These are phyloP conservation scores for Colletotrichum sp. DNA, from an alignment of 2,329 filamentous ascomycete species.

Conservation along the genomic window DNA sequence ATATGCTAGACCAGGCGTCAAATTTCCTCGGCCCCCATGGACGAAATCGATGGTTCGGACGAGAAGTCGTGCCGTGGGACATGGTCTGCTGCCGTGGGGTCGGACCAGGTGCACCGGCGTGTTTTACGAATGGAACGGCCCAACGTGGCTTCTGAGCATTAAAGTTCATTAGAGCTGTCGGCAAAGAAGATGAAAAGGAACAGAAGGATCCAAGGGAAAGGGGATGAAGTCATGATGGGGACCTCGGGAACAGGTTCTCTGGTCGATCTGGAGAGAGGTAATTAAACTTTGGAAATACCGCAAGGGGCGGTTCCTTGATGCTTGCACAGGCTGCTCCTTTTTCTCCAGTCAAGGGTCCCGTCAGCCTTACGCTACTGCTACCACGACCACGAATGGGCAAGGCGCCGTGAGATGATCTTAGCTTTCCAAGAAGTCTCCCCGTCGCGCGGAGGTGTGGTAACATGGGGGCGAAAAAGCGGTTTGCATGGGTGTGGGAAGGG, in stretches of 20 bases:
- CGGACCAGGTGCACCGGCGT: not conserved
- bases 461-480: constrained; percentile 4
- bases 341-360: not conserved
- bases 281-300: not conserved
- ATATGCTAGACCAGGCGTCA: not conserved
- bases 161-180: not conserved
- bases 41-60: not conserved
- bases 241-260: not conserved
- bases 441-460: constrained; percentile 1
- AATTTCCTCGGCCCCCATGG: not conserved
- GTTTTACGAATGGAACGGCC: not conserved
- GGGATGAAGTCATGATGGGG: constrained; percentile 1
- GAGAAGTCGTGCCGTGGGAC: not conserved
- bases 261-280: not conserved
- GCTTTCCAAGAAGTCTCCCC: not conserved
- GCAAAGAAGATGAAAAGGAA: not conserved
- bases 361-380: constrained; percentile 19
- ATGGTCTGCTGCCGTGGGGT: not conserved
- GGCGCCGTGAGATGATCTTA: constrained; percentile 5
- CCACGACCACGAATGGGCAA: not conserved
- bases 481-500: not conserved
- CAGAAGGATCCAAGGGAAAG: not conserved
- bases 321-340: not conserved
- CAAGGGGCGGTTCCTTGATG: not conserved
- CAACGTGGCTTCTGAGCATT: not conserved